Conservation (phyloP, 257 asterid genomes). For the Dorcoceras hygrometricum region DNA sequence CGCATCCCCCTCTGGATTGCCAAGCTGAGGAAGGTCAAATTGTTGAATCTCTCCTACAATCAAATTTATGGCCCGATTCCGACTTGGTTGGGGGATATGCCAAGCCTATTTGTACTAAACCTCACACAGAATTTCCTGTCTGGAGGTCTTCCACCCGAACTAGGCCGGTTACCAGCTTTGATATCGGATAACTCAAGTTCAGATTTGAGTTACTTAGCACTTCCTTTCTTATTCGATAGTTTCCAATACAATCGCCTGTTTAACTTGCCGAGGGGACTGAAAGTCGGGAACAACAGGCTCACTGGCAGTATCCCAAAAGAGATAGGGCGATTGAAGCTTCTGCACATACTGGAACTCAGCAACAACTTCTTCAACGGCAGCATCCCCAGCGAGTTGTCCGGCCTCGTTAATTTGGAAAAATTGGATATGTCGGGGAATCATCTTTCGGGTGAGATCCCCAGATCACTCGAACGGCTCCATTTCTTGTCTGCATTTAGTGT, state of each 20-base stretch:
- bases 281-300: constrained; percentile 24
- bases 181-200: neutral
- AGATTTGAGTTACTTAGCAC: constrained; percentile 15
- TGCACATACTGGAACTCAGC: constrained; percentile 33
- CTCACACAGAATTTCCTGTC: constrained; percentile 20
- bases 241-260: constrained; percentile 21
- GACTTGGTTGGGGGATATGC: constrained; percentile 25
- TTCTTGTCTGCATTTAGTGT: constrained; percentile 54
- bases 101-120: constrained; percentile 13
- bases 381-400: constrained; percentile 43
- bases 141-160: constrained; percentile 19
- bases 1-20: constrained; percentile 23
- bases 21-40: constrained; percentile 17
- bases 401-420: constrained; percentile 32
- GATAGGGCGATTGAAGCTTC: constrained; percentile 20
- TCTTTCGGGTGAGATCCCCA: constrained; percentile 42
- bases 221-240: constrained; percentile 9
- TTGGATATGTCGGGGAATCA: constrained; percentile 26
- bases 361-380: constrained; percentile 39
- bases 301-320: constrained; percentile 21
- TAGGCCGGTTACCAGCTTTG: constrained; percentile 15
- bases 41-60: constrained; percentile 27
- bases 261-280: constrained; percentile 20
- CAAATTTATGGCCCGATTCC: constrained; percentile 21
- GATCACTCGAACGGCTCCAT: constrained; percentile 32